Base-by-base conservation (phyloP, 805 yeast genomes). In the Lipomyces oligophaga region DNA sequence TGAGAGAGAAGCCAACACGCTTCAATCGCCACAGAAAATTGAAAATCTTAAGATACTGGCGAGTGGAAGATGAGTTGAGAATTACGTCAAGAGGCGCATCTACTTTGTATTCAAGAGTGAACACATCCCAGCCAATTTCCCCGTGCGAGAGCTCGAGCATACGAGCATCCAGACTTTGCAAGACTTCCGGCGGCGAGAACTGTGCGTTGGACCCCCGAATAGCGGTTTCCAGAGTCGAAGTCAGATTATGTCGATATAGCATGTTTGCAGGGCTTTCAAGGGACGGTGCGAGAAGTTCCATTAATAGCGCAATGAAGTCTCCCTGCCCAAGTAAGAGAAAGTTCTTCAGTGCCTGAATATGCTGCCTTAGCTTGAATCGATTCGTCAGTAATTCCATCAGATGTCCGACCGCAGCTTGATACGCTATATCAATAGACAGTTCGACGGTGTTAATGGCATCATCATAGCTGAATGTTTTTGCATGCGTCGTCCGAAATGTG, bases 91-190 rank as follows among this genome's bases (percentile, higher is more conserved):
- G 62, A 0, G 84, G 84, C 11, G 70, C 56, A 16, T 61, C 64
- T 3, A 76, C 62, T 18, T 63, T 60, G 63, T 85, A 93, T 60
- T 88, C 97, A 30, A 89, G 67, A 0, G 96, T 86, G 63, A 90
- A 89, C 1, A 85, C 87, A 61, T 89, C 95, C 96, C 96, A 89
- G 0, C 96, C 96, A 41, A 78, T 66, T 51, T 80, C 77, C 0
- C 86, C 83, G 56, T 81, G 85, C 3, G 81, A 81, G 39, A 83
- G 67, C 48, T 83, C 87, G 39, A 89, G 70, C 19, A 89, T 72
- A 36, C 96, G 71, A 0, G 96, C 96, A 69, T 93, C 97, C 10
- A 90, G 62, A 41, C 85, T 66, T 35, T 74, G 67, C 10, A 77
- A 62, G 7, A 77, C 71, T 15, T 63, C 67, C 2, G 65, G 68